These are phyloP conservation scores for Castanopsis chinensis DNA, from an alignment of 306 rosid species.

Conservation along the genomic window DNA sequence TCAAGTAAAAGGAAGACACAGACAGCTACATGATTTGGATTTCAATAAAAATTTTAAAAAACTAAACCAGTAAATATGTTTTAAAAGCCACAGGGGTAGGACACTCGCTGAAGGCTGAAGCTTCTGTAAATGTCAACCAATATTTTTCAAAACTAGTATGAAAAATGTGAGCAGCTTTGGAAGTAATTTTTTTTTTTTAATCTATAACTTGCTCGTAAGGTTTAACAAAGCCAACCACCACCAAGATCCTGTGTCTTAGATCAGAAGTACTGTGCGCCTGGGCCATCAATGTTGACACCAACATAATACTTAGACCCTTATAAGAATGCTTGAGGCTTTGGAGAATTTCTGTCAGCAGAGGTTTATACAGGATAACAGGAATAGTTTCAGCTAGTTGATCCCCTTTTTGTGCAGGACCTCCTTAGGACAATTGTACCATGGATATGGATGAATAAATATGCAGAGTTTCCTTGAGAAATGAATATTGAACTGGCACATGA, in stretches of 20 bases:
- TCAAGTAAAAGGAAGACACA: background rate
- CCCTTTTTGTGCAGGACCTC: background rate
- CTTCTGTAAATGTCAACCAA: background rate
- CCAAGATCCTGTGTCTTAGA: conserved; percentile 4
- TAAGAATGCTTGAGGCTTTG: background rate
- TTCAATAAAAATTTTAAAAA: background rate
- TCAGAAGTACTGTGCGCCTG: background rate
- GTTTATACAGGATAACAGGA: background rate
- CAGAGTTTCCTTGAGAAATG: background rate
- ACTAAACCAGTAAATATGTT: background rate
- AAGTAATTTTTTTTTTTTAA: background rate
- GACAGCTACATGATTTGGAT: background rate
- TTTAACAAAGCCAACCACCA: background rate
- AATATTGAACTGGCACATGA: background rate
- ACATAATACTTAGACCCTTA: background rate
- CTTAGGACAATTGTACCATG: background rate
- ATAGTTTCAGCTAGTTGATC: background rate
- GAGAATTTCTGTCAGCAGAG: background rate
- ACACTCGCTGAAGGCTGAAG: background rate
- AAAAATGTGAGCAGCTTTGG: background rate
- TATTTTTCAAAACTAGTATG: background rate
- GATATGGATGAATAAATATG: background rate
- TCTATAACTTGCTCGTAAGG: background rate
- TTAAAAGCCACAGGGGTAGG: background rate
- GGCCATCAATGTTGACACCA: background rate